Evolutionary conservation across 345 rosid genomes (phyloP).

Genomic region (Syzygium oleosum): DNA sequence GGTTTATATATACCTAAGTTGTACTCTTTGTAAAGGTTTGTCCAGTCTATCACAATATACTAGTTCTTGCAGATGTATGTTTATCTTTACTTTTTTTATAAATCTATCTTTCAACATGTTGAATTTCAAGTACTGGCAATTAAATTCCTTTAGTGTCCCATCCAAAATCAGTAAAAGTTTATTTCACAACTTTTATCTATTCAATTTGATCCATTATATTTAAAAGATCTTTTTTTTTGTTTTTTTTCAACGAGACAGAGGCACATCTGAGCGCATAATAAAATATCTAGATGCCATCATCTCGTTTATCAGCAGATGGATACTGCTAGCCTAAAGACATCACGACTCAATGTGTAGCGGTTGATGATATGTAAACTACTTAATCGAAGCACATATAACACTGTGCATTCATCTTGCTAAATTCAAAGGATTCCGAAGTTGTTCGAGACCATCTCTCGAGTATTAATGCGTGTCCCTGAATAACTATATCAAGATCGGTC

Average conservation of each 20-base stretch:
- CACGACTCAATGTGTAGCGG: rapidly evolving
- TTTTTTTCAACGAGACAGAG: no score
- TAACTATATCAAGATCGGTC: background rate
- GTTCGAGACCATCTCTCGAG: background rate
- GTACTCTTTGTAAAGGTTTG: background rate
- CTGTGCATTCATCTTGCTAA: background rate
- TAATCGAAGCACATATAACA: background rate
- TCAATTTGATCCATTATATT: background rate
- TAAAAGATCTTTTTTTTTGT: background rate
- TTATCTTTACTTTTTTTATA: background rate
- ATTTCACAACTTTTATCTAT: background rate
- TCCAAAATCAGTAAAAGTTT: background rate
- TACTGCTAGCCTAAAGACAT: background rate
- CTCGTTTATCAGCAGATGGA: background rate
- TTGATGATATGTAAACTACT: background rate
- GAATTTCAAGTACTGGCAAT: background rate
- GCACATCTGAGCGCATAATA: no score
- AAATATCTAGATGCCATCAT: no score
- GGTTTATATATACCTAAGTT: no score
- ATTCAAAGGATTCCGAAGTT: background rate
- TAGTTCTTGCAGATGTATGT: background rate
- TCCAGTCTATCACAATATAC: background rate
- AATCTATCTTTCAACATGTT: background rate
- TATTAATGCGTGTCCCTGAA: background rate
- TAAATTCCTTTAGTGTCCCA: no score